phyloP scores from a whole-genome alignment of 2,329 filamentous ascomycete species.

The Colletotrichum eremochloae region DNA sequence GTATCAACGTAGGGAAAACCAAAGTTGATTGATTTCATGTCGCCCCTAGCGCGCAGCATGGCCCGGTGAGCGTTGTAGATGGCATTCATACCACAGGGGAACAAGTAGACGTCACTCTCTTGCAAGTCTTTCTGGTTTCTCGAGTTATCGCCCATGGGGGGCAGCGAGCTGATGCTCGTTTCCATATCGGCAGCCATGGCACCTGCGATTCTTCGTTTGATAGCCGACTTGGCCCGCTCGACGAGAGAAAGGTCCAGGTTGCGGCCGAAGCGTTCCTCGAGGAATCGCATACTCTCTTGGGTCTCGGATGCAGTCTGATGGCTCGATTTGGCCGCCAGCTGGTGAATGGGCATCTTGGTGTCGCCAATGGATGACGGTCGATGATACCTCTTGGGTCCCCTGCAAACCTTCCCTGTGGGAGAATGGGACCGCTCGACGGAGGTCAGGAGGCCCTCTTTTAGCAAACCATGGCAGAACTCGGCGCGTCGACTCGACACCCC shows the following conservation, averaged over 20 bases:
- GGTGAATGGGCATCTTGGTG: conserved; percentile 43
- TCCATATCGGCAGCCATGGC: conserved; percentile 82
- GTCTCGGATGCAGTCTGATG: conserved; percentile 52
- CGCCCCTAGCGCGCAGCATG: conserved; percentile 74
- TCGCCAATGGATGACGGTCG: conserved; percentile 61
- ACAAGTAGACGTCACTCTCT: conserved; percentile 90
- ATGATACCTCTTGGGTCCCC: conserved; percentile 87
- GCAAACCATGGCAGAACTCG: conserved; percentile 85
- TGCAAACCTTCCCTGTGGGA: conserved; percentile 59
- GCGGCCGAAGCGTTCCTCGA: conserved; percentile 94
- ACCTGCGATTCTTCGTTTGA: conserved; percentile 89
- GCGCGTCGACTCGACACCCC: conserved; percentile 91
- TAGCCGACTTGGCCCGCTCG: conserved; percentile 85
- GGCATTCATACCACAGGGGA: conserved; percentile 92
- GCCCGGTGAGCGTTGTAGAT: conserved; percentile 90
- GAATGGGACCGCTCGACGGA: conserved; percentile 47
- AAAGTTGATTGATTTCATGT: conserved; percentile 85
- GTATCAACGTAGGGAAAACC: conserved; percentile 99
- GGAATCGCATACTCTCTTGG: conserved; percentile 81
- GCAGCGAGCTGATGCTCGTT: conserved; percentile 65
- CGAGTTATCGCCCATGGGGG: conserved; percentile 62
- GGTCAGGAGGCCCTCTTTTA: conserved; percentile 75
- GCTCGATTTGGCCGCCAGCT: conserved; percentile 43
- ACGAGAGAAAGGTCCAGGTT: conserved; percentile 87
- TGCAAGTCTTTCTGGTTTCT: conserved; percentile 75